Conservation (phyloP, 495 filamentous ascomycete genomes). For the Viridothelium virens region DNA sequence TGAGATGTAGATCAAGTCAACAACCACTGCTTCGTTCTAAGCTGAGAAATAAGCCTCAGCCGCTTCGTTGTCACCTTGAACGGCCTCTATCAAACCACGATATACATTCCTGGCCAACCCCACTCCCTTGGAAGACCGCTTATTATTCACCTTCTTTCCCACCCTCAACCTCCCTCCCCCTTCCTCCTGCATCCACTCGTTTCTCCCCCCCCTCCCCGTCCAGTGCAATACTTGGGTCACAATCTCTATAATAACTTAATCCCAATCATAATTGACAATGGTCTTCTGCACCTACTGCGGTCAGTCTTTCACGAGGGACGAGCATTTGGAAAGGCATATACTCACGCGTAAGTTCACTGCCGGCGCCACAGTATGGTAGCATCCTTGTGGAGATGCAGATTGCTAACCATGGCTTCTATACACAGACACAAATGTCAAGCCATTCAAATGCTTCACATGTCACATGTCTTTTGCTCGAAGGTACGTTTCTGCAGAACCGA, state of each 20-base stretch:
- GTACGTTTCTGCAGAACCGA: constrained; percentile 32
- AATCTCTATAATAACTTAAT: constrained; percentile 3
- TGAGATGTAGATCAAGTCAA: constrained; percentile 12
- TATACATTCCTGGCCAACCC: background rate
- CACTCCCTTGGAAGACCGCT: background rate
- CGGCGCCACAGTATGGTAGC: background rate
- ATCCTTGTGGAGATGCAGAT: constrained; percentile 8
- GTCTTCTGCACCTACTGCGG: constrained; percentile 58
- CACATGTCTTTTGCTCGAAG: constrained; percentile 55
- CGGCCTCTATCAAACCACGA: constrained; percentile 2
- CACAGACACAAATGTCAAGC: constrained; percentile 58
- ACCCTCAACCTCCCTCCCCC: background rate
- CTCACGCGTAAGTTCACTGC: constrained; percentile 46
- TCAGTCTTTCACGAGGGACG: constrained; percentile 56
- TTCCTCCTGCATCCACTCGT: constrained; percentile 12
- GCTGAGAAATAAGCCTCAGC: constrained; percentile 12
- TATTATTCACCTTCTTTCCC: background rate
- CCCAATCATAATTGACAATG: constrained; percentile 30
- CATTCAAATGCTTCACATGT: constrained; percentile 51
- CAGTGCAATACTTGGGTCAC: constrained; percentile 6
- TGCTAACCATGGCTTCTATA: constrained; percentile 13
- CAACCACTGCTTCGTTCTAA: background rate
- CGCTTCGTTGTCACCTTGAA: constrained; percentile 8
- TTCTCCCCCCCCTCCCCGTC: background rate
- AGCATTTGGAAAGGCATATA: constrained; percentile 58